Percentiles rank a stretch among this genome's conserved stretches.
These are phyloP conservation scores for Verticillium klebahnii DNA, from an alignment of 2,329 filamentous ascomycete species.

Conservation along the genomic window DNA sequence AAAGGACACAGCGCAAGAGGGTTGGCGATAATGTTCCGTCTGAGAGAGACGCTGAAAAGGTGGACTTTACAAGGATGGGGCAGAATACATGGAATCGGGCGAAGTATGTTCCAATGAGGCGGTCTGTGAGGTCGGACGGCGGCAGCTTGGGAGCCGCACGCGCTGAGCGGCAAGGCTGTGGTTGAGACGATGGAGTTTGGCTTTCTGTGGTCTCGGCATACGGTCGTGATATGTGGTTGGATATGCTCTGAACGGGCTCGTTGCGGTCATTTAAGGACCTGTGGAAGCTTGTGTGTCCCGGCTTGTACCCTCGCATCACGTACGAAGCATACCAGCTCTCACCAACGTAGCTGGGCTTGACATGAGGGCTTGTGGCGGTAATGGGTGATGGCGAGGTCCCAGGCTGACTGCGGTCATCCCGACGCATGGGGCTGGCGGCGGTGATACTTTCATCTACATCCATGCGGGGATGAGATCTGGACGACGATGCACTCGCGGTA, in stretches of 20 bases:
- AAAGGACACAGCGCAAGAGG: background rate
- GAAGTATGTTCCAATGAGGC: background rate
- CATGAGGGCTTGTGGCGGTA: too few relatives aligned
- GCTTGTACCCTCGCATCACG: constrained; percentile 1
- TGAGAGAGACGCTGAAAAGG: background rate
- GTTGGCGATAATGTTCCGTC: background rate
- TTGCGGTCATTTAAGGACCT: background rate
- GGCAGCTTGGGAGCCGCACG: too few relatives aligned
- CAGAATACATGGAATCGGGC: constrained; percentile 1
- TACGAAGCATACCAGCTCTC: constrained; percentile 3
- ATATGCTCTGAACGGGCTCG: background rate
- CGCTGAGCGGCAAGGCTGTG: too few relatives aligned
- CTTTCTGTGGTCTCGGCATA: too few relatives aligned
- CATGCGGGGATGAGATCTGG: too few relatives aligned
- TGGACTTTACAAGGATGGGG: background rate
- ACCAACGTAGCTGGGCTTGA: background rate
- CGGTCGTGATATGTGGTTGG: too few relatives aligned
- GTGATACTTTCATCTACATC: too few relatives aligned
- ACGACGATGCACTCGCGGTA: too few relatives aligned
- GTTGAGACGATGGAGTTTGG: too few relatives aligned
- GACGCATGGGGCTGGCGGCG: too few relatives aligned
- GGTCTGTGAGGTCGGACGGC: background rate
- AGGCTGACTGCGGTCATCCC: too few relatives aligned
- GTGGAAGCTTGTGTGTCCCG: background rate
- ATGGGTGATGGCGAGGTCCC: too few relatives aligned